These are phyloP conservation scores for Artemisia princeps DNA, from an alignment of 140 eudicot genomes.

Conservation along the genomic window DNA sequence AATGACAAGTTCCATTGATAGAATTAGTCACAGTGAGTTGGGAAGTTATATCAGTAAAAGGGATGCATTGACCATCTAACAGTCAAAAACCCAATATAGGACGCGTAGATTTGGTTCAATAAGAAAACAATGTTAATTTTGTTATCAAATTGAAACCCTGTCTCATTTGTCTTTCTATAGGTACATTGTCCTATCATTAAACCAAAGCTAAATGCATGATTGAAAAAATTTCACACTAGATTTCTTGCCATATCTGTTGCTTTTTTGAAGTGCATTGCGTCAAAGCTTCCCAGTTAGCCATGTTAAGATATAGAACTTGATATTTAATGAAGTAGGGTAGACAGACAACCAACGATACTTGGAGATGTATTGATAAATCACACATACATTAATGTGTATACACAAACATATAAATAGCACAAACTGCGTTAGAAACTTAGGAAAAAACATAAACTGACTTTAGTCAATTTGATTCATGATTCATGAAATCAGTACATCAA, in stretches of 20 bases:
- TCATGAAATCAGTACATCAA: background rate
- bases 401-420: too few relatives aligned
- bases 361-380: background rate
- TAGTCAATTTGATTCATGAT: background rate
- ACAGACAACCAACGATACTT: conserved; percentile 8
- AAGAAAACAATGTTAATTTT: background rate
- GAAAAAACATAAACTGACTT: too few relatives aligned
- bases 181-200: background rate
- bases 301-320: background rate
- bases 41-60: background rate
- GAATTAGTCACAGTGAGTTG: background rate
- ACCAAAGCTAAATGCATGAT: background rate
- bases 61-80: background rate
- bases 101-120: background rate
- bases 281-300: background rate
- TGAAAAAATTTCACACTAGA: background rate
- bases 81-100: background rate
- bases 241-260: background rate
- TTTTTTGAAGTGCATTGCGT: conserved; percentile 6
- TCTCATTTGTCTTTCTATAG: too few relatives aligned
- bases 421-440: too few relatives aligned
- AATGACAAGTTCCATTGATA: background rate
- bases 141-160: background rate
- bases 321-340: conserved; percentile 7
- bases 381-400: too few relatives aligned